These are phyloP conservation scores for Diaporthe citriasiana DNA, from an alignment of 2,329 filamentous ascomycete genomes.

Conservation along the genomic window DNA sequence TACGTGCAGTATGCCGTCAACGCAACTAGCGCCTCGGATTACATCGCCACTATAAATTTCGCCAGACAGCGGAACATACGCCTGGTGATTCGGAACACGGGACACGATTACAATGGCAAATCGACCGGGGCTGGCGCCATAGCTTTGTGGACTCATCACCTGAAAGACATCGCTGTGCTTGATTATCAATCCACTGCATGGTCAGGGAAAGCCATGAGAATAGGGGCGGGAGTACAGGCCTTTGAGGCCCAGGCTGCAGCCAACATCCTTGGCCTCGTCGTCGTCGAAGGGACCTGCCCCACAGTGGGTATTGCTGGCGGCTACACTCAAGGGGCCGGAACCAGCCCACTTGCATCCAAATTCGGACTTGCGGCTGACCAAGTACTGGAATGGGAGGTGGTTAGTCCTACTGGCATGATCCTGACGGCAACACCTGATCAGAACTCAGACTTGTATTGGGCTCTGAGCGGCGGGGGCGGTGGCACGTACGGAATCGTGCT, in stretches of 20 bases:
- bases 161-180: constrained; percentile 56
- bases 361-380: constrained; percentile 66
- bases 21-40: constrained; percentile 45
- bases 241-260: constrained; percentile 59
- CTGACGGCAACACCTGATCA: constrained; percentile 56
- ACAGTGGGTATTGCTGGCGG: constrained; percentile 63
- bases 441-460: constrained; percentile 67
- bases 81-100: constrained; percentile 63
- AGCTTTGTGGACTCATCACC: constrained; percentile 62
- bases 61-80: constrained; percentile 58
- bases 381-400: constrained; percentile 59
- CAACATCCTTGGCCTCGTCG: constrained; percentile 52
- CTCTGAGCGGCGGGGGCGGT: constrained; percentile 62
- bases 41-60: constrained; percentile 51
- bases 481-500: constrained; percentile 64
- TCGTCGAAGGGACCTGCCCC: constrained; percentile 62
- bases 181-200: constrained; percentile 54
- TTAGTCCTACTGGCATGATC: constrained; percentile 57
- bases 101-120: constrained; percentile 65
- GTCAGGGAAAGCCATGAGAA: constrained; percentile 60
- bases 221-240: constrained; percentile 64
- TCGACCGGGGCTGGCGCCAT: constrained; percentile 66
- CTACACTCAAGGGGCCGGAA: constrained; percentile 66
- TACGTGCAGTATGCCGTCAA: constrained; percentile 52
- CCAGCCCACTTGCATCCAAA: constrained; percentile 57